Evolutionary conservation across 441 rosid species (phyloP).

Genomic region (Jatropha multifida): DNA sequence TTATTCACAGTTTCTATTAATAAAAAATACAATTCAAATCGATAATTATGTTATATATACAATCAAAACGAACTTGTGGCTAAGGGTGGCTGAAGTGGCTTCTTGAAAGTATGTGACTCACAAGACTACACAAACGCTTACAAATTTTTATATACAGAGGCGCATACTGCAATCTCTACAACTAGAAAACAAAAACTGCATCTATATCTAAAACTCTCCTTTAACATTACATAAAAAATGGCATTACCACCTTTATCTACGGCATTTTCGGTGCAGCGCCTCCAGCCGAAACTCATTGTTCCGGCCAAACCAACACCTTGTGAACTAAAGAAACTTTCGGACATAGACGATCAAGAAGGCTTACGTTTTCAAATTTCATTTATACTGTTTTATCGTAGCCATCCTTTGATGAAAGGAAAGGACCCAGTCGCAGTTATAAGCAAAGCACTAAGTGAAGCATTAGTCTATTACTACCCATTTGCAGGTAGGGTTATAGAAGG

Average conservation of each 20-base stretch:
- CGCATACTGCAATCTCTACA: no score
- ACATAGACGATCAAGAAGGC: constrained; percentile 21
- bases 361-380: constrained; percentile 6
- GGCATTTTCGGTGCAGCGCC: neutral
- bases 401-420: neutral
- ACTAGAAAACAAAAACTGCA: no score
- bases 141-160: no score
- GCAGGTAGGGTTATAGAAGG: constrained; percentile 24
- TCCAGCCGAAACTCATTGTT: neutral
- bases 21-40: no score
- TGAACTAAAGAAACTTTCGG: constrained; percentile 12
- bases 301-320: constrained; percentile 9
- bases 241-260: neutral
- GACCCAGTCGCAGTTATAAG: constrained; percentile 14
- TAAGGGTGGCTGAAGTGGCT: no score
- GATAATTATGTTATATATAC: no score
- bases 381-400: neutral
- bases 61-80: no score
- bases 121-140: no score
- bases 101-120: no score
- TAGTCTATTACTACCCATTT: constrained; percentile 19
- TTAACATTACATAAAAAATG: neutral
- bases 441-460: constrained; percentile 4
- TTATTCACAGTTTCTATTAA: no score
- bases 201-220: neutral